Conservation (phyloP, 805 yeast genomes). For the Grigorovia jiainica region DNA sequence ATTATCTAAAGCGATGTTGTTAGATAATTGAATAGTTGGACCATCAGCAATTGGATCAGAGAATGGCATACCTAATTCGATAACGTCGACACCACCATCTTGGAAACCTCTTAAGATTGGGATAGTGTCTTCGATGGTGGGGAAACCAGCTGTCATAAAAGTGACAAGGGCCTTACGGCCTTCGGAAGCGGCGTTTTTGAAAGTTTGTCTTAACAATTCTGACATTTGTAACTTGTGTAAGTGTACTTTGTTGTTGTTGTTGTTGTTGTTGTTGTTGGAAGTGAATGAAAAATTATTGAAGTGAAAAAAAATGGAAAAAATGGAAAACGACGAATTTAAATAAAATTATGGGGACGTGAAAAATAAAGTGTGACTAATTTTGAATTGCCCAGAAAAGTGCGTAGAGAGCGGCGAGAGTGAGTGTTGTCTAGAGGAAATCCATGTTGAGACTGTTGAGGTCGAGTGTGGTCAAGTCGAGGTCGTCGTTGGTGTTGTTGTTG, state of each 20-base stretch:
- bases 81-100: constrained; percentile 90
- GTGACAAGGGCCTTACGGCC: constrained; percentile 84
- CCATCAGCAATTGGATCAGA: constrained; percentile 99
- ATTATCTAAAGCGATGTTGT: constrained; percentile 70
- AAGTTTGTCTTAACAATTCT: constrained; percentile 39
- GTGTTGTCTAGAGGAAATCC: constrained; percentile 20
- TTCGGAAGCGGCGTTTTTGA: constrained; percentile 46
- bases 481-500: constrained; percentile 2
- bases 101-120: constrained; percentile 83
- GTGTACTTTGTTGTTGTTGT: neutral
- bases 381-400: no score
- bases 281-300: neutral
- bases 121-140: constrained; percentile 77
- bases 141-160: constrained; percentile 91
- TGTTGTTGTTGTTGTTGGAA: neutral
- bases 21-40: constrained; percentile 88
- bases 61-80: constrained; percentile 93
- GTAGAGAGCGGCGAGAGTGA: neutral
- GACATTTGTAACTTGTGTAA: constrained; percentile 22
- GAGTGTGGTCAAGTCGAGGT: constrained; percentile 20
- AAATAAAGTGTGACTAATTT: no score
- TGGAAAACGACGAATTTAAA: no score
- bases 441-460: constrained; percentile 24
- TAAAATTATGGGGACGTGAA: no score
- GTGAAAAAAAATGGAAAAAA: no score